Evolutionary conservation across 2,329 filamentous ascomycete species (phyloP), one percentile per base, ranked within the genome.

Genomic region (Calonectria henricotiae): DNA sequence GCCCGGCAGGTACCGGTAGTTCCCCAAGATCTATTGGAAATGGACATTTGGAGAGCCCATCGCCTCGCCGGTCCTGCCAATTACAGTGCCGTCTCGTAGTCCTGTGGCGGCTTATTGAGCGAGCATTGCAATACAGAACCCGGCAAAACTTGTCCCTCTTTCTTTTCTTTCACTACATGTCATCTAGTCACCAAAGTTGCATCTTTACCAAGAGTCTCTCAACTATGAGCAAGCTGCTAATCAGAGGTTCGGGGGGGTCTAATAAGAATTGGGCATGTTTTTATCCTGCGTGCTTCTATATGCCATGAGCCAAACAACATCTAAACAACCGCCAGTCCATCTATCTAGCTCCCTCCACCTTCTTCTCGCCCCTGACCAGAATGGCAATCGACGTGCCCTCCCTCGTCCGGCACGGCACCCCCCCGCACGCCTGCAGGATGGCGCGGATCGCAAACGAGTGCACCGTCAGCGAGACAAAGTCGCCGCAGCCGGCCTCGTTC

Each of bases 361-460:
- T 67, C 61, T 58, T 79, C 68, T 80, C 76, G 1, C 78, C 88
- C 75, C 85, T 88, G 15, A 91, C 86, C 1, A 91, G 79, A 7
- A 91, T 80, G 0, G 89, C 89, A 35, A 91, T 85, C 17, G 88
- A 85, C 6, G 86, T 81, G 73, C 68, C 90, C 85, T 73, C 89
- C 85, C 72, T 81, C 75, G 74, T 90, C 79, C 65, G 78, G 75
- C 79, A 90, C 86, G 65, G 77, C 67, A 47, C 80, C 78, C 76
- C 88, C 79, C 68, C 84, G 80, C 71, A 88, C 72, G 58, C 88
- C 80, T 43, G 77, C 64, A 78, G 78, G 11, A 88, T 80, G 0
- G 83, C 83, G 13, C 77, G 74, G 27, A 88, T 86, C 4, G 87
- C 84, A 25, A 84, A 85, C 1, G 83, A 85, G 75, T 89, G 88